Evolutionary conservation across 2,329 filamentous ascomycete species (phyloP).

Genomic region (Fusarium acutatum): DNA sequence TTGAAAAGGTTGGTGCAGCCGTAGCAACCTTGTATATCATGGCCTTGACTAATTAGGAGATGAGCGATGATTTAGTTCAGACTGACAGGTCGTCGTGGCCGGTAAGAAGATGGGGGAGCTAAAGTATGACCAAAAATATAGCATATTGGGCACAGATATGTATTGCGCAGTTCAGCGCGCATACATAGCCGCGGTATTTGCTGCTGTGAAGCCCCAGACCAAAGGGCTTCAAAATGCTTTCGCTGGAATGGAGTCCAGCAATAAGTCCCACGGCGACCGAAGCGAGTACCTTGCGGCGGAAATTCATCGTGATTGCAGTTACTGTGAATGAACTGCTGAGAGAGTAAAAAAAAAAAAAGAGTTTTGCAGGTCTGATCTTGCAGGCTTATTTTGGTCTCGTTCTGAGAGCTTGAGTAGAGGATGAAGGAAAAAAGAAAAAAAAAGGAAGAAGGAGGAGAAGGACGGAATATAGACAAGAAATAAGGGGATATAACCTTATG

Average conservation of each 20-base stretch:
- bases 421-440: rapidly evolving
- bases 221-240: background rate
- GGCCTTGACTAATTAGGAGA: background rate
- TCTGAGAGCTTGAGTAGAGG: background rate
- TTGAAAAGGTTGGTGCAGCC: background rate
- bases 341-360: background rate
- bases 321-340: rapidly evolving
- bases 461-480: background rate
- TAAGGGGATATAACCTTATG: background rate
- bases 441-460: rapidly evolving
- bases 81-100: rapidly evolving
- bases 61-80: rapidly evolving
- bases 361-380: background rate
- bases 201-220: background rate
- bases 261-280: background rate
- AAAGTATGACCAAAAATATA: background rate
- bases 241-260: background rate
- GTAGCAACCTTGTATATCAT: background rate
- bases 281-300: rapidly evolving
- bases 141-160: background rate
- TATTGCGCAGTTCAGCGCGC: background rate
- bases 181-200: background rate
- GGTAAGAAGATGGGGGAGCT: rapidly evolving
- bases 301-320: background rate
- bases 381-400: background rate